Conservation (phyloP, 1,139 yeast genomes). For the Diutina sp. region DNA sequence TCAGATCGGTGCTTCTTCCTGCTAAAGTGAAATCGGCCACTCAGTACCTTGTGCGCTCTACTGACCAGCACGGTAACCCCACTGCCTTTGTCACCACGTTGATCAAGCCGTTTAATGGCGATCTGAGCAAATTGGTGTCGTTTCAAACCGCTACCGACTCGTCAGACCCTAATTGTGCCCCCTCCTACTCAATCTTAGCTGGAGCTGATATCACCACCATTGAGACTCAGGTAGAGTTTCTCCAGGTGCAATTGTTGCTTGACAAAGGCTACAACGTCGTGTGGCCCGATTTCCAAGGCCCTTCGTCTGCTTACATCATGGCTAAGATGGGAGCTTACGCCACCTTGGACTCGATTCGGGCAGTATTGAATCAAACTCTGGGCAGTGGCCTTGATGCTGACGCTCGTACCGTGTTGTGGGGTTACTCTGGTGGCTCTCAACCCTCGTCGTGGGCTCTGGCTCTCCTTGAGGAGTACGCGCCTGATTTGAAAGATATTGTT, state of each 20-base stretch:
- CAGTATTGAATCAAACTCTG: conserved; percentile 5
- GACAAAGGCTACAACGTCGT: conserved; percentile 7
- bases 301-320: conserved; percentile 5
- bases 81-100: conserved; percentile 6
- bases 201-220: conserved; percentile 5
- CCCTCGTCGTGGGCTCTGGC: neutral
- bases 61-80: conserved; percentile 5
- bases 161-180: conserved; percentile 5
- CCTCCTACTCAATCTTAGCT: conserved; percentile 6
- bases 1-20: neutral
- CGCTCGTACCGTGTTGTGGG: conserved; percentile 10
- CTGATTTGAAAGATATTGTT: neutral
- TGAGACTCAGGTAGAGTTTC: conserved; percentile 4
- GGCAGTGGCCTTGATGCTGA: conserved; percentile 6
- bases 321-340: conserved; percentile 7
- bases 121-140: conserved; percentile 5
- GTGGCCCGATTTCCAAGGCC: conserved; percentile 8
- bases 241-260: conserved; percentile 4
- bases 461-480: neutral
- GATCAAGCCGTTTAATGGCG: conserved; percentile 6
- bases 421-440: conserved; percentile 8
- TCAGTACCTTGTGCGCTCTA: conserved; percentile 6
- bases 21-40: conserved; percentile 2
- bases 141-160: conserved; percentile 7
- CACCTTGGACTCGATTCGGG: conserved; percentile 8